Percentiles rank a stretch among this genome's conserved stretches.
Conservation (phyloP, 768 basidiomycete genomes). For the Suillus brevipes region DNA sequence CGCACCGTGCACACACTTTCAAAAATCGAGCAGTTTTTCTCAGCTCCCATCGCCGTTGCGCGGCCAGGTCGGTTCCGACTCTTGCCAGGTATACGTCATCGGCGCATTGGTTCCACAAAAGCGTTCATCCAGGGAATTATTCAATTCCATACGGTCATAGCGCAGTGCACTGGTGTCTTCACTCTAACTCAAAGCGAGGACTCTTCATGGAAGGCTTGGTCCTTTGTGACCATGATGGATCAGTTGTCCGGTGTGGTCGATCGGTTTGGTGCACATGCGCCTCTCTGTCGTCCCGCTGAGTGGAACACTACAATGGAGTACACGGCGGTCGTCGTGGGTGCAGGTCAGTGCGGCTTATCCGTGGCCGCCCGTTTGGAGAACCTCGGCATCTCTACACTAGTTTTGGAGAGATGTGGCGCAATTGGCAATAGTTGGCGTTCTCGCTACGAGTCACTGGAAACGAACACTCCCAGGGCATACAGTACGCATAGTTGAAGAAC, state of each 20-base stretch:
- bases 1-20: conserved; percentile 7
- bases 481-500: conserved; percentile 6
- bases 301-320: conserved; percentile 16
- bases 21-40: conserved; percentile 6
- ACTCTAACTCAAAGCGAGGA: conserved; percentile 6
- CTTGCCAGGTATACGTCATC: conserved; percentile 2
- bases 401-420: conserved; percentile 61
- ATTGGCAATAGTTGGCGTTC: conserved; percentile 69
- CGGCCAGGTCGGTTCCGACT: conserved; percentile 5
- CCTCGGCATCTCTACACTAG: conserved; percentile 47
- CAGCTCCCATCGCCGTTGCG: not conserved
- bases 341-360: conserved; percentile 23
- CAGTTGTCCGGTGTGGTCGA: not conserved
- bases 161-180: conserved; percentile 9
- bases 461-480: conserved; percentile 12
- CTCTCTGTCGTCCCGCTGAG: conserved; percentile 8
- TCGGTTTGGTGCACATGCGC: not conserved
- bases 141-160: conserved; percentile 9
- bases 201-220: conserved; percentile 11
- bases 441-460: conserved; percentile 57
- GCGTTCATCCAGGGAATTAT: conserved; percentile 9
- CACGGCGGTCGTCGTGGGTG: conserved; percentile 52
- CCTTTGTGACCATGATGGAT: conserved; percentile 11
- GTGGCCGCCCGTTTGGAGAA: conserved; percentile 36
- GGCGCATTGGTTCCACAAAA: not conserved